Evolutionary conservation across 768 basidiomycete species (phyloP), one percentile per base, ranked within the genome.

Genomic region (Suillus fuscotomentosus): DNA sequence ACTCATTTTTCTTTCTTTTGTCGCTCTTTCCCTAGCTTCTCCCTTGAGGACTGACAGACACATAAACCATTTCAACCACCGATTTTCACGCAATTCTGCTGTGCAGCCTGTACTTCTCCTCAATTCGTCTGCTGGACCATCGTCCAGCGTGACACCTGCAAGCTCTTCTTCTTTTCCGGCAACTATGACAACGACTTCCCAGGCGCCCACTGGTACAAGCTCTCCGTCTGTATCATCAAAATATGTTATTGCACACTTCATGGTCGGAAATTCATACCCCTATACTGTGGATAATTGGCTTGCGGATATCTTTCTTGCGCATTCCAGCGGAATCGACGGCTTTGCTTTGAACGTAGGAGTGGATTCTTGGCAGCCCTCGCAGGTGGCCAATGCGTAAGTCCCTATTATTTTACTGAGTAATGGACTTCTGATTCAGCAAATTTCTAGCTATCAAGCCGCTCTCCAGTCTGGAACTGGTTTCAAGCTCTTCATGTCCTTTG

Each of bases 401-500:
- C 66, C 43, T 20, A 11, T 36, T 39, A 24, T 38, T 60, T 55
- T 67, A 27, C 51, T 31, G 50, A 38, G 41, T 60, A 59, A 53
- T 38, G 5, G 59, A 42, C 42, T 62, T 56, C 31, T 63, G 67
- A 42, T 67, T 69, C 70, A 45, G 74, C 48, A 38, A 68, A 63
- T 67, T 27, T 43, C 63, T 70, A 84, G 86, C 15, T 91, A 86
- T 70, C 71, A 80, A 51, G 86, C 88, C 39, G 88, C 89, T 4
- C 70, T 71, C 20, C 77, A 82, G 57, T 81, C 81, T 31, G 82
- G 80, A 20, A 77, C 83, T 11, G 78, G 79, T 60, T 92, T 92
- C 80, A 87, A 89, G 72, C 77, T 94, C 59, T 92, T 92, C 76
- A 70, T 93, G 65, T 91, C 89, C 15, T 84, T 93, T 57, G 92